Percentiles rank a stretch among this genome's conserved stretches.
Conservation (phyloP, 805 yeast species). For the Starmerella tilneyi region DNA sequence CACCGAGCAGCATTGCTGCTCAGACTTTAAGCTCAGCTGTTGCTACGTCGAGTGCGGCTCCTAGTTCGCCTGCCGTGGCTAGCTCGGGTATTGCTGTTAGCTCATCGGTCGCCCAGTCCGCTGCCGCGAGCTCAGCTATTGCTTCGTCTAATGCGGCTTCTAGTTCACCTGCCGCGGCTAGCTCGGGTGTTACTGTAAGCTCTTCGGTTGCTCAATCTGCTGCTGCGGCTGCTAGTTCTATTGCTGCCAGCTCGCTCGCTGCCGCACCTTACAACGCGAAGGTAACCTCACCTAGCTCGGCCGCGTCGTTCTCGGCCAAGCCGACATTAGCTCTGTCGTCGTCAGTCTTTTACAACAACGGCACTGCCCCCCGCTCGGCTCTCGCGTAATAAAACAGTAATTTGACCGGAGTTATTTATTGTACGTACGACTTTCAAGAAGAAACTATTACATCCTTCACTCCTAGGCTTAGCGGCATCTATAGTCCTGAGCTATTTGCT, state of each 20-base stretch:
- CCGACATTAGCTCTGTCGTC: not conserved
- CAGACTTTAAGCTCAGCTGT: conserved; percentile 4
- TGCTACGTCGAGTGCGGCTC: not conserved
- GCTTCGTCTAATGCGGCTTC: too few species aligned
- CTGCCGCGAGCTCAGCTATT: not conserved
- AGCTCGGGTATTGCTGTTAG: conserved; percentile 6
- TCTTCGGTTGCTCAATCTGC: too few species aligned
- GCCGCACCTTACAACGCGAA: not conserved
- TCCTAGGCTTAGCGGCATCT: too few species aligned
- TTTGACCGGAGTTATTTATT: conserved; percentile 4
- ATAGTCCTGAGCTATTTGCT: too few species aligned
- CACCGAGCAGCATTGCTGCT: too few species aligned
- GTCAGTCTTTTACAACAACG: conserved; percentile 1
- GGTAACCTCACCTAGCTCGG: conserved; percentile 4
- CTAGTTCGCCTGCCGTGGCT: conserved; percentile 3
- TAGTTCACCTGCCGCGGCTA: not conserved
- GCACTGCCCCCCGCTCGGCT: conserved; percentile 7
- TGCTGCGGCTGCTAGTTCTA: not conserved
- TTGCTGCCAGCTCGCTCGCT: conserved; percentile 1
- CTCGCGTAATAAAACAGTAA: not conserved
- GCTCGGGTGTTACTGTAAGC: not conserved
- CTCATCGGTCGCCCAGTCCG: not conserved
- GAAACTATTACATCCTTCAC: not conserved
- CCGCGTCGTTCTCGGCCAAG: conserved; percentile 2
- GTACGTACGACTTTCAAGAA: not conserved